phyloP scores from a whole-genome alignment of 495 filamentous ascomycete genomes.

The Neurospora sp. region DNA sequence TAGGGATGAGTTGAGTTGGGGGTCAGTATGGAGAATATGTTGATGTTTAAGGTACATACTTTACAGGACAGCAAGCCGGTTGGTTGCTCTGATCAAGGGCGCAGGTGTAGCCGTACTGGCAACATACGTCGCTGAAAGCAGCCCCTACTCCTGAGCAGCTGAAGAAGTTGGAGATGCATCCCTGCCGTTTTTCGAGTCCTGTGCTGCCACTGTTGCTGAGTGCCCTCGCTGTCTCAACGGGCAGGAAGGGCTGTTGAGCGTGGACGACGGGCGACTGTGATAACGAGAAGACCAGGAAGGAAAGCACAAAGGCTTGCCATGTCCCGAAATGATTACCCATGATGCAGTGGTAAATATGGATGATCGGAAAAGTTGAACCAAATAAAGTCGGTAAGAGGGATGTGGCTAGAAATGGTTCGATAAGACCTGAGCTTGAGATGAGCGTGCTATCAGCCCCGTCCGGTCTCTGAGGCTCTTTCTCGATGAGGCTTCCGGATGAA shows the following conservation, averaged over 20 bases:
- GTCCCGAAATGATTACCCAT: too few species aligned
- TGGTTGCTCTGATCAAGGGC: constrained; percentile 29
- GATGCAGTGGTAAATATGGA: background rate
- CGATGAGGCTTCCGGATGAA: background rate
- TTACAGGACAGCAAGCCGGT: constrained; percentile 37
- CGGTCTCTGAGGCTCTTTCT: background rate
- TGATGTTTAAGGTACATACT: constrained; percentile 19
- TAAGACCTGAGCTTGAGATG: background rate
- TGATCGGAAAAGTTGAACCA: background rate
- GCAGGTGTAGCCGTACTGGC: constrained; percentile 34
- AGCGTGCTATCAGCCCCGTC: background rate
- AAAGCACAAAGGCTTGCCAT: background rate
- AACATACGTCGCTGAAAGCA: constrained; percentile 32
- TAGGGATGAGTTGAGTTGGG: background rate
- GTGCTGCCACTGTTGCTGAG: background rate
- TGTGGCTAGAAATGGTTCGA: background rate
- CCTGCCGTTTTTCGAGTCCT: constrained; percentile 14
- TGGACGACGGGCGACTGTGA: background rate
- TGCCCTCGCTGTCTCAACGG: constrained; percentile 17
- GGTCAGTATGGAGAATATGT: background rate
- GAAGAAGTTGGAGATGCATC: constrained; percentile 30
- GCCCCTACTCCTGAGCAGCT: constrained; percentile 31
- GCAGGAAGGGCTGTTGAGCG: constrained; percentile 20
- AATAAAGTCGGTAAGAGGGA: background rate
- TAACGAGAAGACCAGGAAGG: constrained; percentile 1